Evolutionary conservation across 2,329 filamentous ascomycete species (phyloP), one percentile per base, ranked within the genome.

Genomic region (Colletotrichum coccodes): DNA sequence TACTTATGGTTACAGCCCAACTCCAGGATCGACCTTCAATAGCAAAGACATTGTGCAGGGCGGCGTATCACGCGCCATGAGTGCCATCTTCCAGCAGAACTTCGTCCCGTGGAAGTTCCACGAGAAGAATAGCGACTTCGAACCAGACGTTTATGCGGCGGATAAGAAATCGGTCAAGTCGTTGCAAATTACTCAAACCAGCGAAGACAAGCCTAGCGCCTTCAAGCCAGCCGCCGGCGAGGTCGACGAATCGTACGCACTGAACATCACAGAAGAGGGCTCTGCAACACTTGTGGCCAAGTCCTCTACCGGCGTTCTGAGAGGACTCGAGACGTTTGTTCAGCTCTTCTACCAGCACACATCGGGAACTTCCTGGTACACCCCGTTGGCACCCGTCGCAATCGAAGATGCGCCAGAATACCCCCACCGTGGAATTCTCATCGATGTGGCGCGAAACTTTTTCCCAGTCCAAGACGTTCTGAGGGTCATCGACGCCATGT

Each of bases 71-170:
- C 86, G 91, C 53, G 85, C 91, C 11, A 82, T 90, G 71, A 79
- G 85, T 28, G 87, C 86, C 65, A 89, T 95, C 64, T 92, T 94
- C 79, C 80, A 87, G 30, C 82, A 91, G 67, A 89, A 88, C 73
- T 90, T 95, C 70, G 87, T 94, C 18, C 93, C 94, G 0, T 96
- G 93, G 93, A 94, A 91, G 81, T 87, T 96, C 63, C 86, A 92
- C 71, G 85, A 87, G 28, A 87, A 91, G 38, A 85, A 90, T 72
- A 85, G 87, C 63, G 75, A 87, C 46, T 92, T 89, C 71, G 92
- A 95, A 78, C 93, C 94, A 0, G 77, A 79, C 9, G 76, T 82
- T 8, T 74, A 77, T 26, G 74, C 79, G 36, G 73, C 70, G 30
- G 73, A 74, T 58, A 83, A 86, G 73, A 84, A 77, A 4, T 86